Evolutionary conservation across 2,329 filamentous ascomycete genomes (phyloP).

Genomic region (Madurella mycetomatis): DNA sequence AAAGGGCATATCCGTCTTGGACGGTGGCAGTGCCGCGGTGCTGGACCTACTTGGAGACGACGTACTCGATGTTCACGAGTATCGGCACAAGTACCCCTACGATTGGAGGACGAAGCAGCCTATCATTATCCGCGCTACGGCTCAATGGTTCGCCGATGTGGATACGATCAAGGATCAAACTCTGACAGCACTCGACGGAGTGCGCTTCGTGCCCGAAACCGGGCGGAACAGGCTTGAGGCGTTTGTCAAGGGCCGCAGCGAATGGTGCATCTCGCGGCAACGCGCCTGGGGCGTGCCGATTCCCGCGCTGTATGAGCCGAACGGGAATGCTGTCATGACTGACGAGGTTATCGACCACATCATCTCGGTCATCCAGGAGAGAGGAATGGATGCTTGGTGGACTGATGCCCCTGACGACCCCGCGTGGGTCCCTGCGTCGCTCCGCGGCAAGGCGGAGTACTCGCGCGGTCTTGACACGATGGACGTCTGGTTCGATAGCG

Average conservation of each 20-base stretch:
- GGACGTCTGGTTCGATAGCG: slow-evolving; percentile 99
- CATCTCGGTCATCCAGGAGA: slow-evolving; percentile 68
- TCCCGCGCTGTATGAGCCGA: slow-evolving; percentile 74
- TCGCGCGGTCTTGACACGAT: slow-evolving; percentile 87
- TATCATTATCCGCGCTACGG: slow-evolving; percentile 84
- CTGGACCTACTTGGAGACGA: slow-evolving; percentile 62
- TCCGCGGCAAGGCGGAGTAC: slow-evolving; percentile 54
- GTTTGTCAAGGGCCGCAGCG: slow-evolving; percentile 81
- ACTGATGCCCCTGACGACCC: slow-evolving; percentile 71
- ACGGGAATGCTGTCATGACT: slow-evolving; percentile 72
- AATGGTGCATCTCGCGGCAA: slow-evolving; percentile 98
- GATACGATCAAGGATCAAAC: slow-evolving; percentile 73
- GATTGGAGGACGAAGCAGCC: slow-evolving; percentile 96
- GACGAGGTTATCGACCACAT: slow-evolving; percentile 79
- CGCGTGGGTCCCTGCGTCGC: slow-evolving; percentile 67
- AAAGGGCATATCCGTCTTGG: slow-evolving; percentile 66
- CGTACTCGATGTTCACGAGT: slow-evolving; percentile 65
- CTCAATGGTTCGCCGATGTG: slow-evolving; percentile 97
- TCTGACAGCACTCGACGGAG: slow-evolving; percentile 62
- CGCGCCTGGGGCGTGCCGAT: slow-evolving; percentile 96
- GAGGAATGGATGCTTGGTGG: slow-evolving; percentile 93
- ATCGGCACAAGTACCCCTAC: slow-evolving; percentile 92
- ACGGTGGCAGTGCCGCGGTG: slow-evolving; percentile 64
- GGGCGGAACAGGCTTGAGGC: slow-evolving; percentile 73
- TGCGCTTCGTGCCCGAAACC: slow-evolving; percentile 72